Percentiles rank a stretch among this genome's conserved stretches.
These are phyloP conservation scores for Talaromyces sp. DNA, from an alignment of 2,329 filamentous ascomycete genomes.

Conservation along the genomic window DNA sequence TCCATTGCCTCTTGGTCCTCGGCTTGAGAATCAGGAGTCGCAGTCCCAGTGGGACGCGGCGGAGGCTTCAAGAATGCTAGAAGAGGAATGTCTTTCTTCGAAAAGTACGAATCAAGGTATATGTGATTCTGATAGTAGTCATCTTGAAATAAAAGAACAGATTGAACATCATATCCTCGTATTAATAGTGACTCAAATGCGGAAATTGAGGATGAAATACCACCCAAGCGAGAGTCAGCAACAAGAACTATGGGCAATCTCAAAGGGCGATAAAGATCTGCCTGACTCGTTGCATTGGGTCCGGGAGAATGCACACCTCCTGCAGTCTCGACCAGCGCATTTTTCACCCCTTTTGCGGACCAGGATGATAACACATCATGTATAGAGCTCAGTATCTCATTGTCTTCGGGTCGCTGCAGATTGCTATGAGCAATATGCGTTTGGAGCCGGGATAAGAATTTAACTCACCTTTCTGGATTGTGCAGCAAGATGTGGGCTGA, in stretches of 20 bases:
- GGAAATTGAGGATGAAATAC: conserved; percentile 76
- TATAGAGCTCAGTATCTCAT: conserved; percentile 52
- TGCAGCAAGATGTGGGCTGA: conserved; percentile 77
- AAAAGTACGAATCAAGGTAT: conserved; percentile 69
- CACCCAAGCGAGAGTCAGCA: conserved; percentile 72
- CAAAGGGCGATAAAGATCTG: conserved; percentile 72
- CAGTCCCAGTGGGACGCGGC: conserved; percentile 29
- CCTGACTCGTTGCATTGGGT: conserved; percentile 73
- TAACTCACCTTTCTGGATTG: conserved; percentile 42
- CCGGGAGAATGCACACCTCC: conserved; percentile 78
- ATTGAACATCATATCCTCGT: conserved; percentile 75
- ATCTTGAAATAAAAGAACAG: conserved; percentile 68
- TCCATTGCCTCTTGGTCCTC: conserved; percentile 60
- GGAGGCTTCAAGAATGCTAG: conserved; percentile 62
- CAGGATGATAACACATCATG: conserved; percentile 43
- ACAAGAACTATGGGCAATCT: conserved; percentile 72
- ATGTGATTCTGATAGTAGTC: conserved; percentile 64
- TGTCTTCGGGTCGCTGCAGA: conserved; percentile 50
- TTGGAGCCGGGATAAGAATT: conserved; percentile 13
- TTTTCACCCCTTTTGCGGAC: conserved; percentile 46
- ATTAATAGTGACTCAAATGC: conserved; percentile 75
- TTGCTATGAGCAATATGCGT: neutral
- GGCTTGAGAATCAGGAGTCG: conserved; percentile 32
- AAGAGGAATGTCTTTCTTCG: conserved; percentile 57
- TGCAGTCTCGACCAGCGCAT: conserved; percentile 75